Conservation (phyloP, 345 rosid species). For the Aquilaria malaccensis region DNA sequence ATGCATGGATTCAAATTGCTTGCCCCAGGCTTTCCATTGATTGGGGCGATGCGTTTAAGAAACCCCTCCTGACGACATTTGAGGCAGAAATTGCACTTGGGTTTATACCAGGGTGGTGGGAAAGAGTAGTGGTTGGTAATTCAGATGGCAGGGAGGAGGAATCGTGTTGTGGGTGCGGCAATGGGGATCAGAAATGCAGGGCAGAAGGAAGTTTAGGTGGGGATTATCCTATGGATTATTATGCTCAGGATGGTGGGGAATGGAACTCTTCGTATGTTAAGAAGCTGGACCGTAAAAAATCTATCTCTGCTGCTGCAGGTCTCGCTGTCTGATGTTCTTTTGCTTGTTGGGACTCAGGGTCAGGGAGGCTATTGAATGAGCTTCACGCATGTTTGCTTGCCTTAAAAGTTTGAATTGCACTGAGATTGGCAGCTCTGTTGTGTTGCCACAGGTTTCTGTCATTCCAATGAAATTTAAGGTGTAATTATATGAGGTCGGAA, state of each 20-base stretch:
- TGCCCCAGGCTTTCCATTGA: constrained; percentile 94
- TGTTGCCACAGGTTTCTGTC: too few relatives aligned
- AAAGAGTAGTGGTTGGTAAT: constrained; percentile 17
- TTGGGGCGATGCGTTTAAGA: constrained; percentile 90
- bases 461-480: too few relatives aligned
- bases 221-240: constrained; percentile 94
- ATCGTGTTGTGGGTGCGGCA: constrained; percentile 27
- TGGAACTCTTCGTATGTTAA: constrained; percentile 87
- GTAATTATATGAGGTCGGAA: too few relatives aligned
- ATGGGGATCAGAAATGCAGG: constrained; percentile 15
- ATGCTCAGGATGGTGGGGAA: constrained; percentile 92
- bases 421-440: too few relatives aligned
- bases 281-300: constrained; percentile 42
- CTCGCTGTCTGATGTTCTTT: background rate
- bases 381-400: too few relatives aligned
- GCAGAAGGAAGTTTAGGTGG: constrained; percentile 24
- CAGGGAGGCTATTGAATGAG: background rate
- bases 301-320: constrained; percentile 12
- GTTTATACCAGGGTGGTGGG: constrained; percentile 80
- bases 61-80: constrained; percentile 72
- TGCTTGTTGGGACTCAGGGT: background rate
- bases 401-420: too few relatives aligned
- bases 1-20: constrained; percentile 96
- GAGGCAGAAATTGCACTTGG: constrained; percentile 92
- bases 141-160: constrained; percentile 20